A percentile compares a stretch with the other conserved stretches of the same genome.
Conservation (phyloP, 2,329 filamentous ascomycete species). For the Aphanocladium album region DNA sequence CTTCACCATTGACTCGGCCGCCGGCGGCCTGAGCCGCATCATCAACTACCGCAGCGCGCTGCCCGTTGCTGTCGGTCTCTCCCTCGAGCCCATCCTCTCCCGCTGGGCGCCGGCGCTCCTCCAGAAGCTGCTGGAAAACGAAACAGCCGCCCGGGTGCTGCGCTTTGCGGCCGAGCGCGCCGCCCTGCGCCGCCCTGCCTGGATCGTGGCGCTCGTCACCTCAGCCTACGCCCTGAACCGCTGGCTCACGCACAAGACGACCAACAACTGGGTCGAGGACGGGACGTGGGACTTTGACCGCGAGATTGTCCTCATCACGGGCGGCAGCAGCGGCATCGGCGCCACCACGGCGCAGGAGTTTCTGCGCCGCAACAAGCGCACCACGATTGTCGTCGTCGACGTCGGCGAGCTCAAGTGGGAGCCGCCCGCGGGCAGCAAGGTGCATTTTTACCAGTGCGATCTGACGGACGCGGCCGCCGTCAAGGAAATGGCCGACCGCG, state of each 20-base stretch:
- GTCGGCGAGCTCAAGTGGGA: conserved; percentile 26
- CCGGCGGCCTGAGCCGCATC: conserved; percentile 16
- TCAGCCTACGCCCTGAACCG: conserved; percentile 19
- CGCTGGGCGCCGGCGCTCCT: conserved; percentile 6
- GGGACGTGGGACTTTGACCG: conserved; percentile 28
- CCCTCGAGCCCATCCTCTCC: conserved; percentile 9
- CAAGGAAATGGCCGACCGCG: conserved; percentile 21
- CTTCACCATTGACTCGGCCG: conserved; percentile 22
- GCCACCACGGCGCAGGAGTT: conserved; percentile 26
- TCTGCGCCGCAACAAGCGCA: conserved; percentile 21
- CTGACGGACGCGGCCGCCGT: conserved; percentile 28
- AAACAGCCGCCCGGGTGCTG: neutral
- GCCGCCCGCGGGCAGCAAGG: conserved; percentile 14
- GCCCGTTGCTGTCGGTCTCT: conserved; percentile 16
- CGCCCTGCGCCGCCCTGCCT: conserved; percentile 7
- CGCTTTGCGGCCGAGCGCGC: neutral
- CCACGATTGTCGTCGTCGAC: conserved; percentile 30
- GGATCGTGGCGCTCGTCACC: conserved; percentile 14
- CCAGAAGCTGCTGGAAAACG: conserved; percentile 1
- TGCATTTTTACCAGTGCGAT: conserved; percentile 32
- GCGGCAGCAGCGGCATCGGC: conserved; percentile 37
- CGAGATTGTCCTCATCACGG: conserved; percentile 35
- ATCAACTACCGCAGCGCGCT: conserved; percentile 19
- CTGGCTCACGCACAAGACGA: conserved; percentile 19
- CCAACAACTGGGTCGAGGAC: conserved; percentile 23